phyloP scores from a whole-genome alignment of 257 asterid genomes.

The Fraxinus quadrangulata region DNA sequence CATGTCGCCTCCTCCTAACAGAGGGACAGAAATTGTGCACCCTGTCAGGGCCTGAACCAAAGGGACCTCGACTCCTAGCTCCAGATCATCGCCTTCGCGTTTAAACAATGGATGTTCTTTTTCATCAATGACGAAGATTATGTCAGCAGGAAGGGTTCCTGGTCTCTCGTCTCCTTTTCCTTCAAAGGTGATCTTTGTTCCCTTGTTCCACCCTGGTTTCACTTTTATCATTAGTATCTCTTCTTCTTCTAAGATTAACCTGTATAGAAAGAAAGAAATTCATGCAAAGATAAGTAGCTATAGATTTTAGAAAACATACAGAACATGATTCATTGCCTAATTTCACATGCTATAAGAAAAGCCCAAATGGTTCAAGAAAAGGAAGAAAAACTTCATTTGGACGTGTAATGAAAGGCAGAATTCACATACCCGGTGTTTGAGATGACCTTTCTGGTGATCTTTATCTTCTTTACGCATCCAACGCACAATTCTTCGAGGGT shows the following conservation, averaged over 20 bases:
- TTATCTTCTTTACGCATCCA: constrained; percentile 47
- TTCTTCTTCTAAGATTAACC: constrained; percentile 72
- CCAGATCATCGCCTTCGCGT: constrained; percentile 74
- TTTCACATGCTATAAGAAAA: too few relatives aligned
- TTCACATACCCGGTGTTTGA: constrained; percentile 47
- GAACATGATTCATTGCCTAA: too few relatives aligned
- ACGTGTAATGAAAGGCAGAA: not conserved
- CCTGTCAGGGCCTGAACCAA: constrained; percentile 89
- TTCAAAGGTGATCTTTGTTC: constrained; percentile 90
- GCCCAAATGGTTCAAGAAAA: not conserved
- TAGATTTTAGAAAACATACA: too few relatives aligned
- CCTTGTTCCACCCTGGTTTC: constrained; percentile 92
- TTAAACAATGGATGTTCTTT: constrained; percentile 63
- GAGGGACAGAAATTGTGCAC: constrained; percentile 63
- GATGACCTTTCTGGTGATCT: constrained; percentile 46
- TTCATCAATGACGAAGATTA: constrained; percentile 73
- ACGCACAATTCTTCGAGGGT: constrained; percentile 52
- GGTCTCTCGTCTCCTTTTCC: constrained; percentile 91
- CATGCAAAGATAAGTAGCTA: not conserved
- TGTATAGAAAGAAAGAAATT: constrained; percentile 22
- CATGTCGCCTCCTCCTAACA: constrained; percentile 71
- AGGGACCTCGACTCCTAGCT: constrained; percentile 84
- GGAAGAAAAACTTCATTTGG: not conserved
- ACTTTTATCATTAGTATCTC: constrained; percentile 69
- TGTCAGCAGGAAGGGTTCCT: constrained; percentile 81